These are phyloP conservation scores for Neofusicoccum parvum DNA, from an alignment of 2,329 filamentous ascomycete species.

Conservation along the genomic window DNA sequence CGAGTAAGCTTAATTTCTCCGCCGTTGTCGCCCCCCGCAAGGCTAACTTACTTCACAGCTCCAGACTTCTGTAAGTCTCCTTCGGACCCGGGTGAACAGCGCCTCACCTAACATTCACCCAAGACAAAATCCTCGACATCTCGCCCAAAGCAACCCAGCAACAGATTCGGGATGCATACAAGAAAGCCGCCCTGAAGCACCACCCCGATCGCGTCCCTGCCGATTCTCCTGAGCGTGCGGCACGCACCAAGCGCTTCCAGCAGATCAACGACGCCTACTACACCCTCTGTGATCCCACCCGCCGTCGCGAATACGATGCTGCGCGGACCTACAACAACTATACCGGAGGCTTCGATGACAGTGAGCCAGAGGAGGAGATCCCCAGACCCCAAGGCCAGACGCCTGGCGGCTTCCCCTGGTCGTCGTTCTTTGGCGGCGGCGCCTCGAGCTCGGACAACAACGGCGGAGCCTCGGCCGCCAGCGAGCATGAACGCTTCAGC, in stretches of 20 bases:
- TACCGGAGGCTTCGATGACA: slow-evolving; percentile 45
- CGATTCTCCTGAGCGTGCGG: slow-evolving; percentile 78
- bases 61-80: slow-evolving; percentile 34
- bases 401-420: slow-evolving; percentile 70
- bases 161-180: slow-evolving; percentile 93
- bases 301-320: slow-evolving; percentile 82
- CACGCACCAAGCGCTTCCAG: slow-evolving; percentile 86
- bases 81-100: background rate
- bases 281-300: slow-evolving; percentile 76
- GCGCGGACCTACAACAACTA: slow-evolving; percentile 61
- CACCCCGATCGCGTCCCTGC: slow-evolving; percentile 88
- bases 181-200: slow-evolving; percentile 80
- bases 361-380: slow-evolving; percentile 53
- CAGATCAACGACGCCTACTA: slow-evolving; percentile 93
- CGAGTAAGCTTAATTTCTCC: slow-evolving; percentile 17
- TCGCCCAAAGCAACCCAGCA: slow-evolving; percentile 73
- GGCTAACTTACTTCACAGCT: slow-evolving; percentile 27
- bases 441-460: background rate
- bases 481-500: slow-evolving; percentile 59
- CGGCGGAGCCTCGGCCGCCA: slow-evolving; percentile 42
- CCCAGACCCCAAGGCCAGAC: slow-evolving; percentile 34
- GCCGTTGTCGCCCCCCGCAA: background rate
- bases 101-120: slow-evolving; percentile 25
- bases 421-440: slow-evolving; percentile 61
- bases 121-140: slow-evolving; percentile 75